Evolutionary conservation across 768 basidiomycete genomes (phyloP).

Genomic region (Roridomyces roridus): DNA sequence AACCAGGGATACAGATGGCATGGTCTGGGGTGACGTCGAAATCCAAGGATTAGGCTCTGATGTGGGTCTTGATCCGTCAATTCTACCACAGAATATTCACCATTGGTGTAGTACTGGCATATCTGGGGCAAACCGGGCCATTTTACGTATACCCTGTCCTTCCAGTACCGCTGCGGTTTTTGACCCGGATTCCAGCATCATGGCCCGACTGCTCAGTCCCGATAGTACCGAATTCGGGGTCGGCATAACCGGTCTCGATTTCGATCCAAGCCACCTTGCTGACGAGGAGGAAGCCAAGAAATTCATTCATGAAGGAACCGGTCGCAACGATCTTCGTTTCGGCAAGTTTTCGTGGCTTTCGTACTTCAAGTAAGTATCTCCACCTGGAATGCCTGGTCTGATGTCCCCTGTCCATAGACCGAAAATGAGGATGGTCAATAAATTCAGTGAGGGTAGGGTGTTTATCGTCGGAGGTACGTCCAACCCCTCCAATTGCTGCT

Average conservation of each 20-base stretch:
- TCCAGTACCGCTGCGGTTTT: too few relatives aligned
- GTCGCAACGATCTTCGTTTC: conserved; percentile 20
- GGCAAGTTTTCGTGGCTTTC: conserved; percentile 21
- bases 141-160: too few relatives aligned
- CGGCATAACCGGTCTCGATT: conserved; percentile 27
- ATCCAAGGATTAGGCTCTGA: conserved; percentile 26
- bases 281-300: conserved; percentile 18
- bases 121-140: too few relatives aligned
- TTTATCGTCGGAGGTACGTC: conserved; percentile 32
- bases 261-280: conserved; percentile 22
- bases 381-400: background rate
- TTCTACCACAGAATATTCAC: too few relatives aligned
- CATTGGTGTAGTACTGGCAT: too few relatives aligned
- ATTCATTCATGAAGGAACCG: conserved; percentile 21
- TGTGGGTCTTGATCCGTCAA: conserved; percentile 9
- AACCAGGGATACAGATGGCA: conserved; percentile 30
- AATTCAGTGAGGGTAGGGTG: conserved; percentile 28
- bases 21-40: conserved; percentile 32
- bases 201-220: conserved; percentile 22
- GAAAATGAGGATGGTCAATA: conserved; percentile 34
- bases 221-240: conserved; percentile 18
- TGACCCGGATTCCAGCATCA: conserved; percentile 10
- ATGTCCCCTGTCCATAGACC: conserved; percentile 19
- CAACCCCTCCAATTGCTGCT: background rate
- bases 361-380: conserved; percentile 18